Conservation (phyloP, 441 rosid species). For the Gossypium laxum region DNA sequence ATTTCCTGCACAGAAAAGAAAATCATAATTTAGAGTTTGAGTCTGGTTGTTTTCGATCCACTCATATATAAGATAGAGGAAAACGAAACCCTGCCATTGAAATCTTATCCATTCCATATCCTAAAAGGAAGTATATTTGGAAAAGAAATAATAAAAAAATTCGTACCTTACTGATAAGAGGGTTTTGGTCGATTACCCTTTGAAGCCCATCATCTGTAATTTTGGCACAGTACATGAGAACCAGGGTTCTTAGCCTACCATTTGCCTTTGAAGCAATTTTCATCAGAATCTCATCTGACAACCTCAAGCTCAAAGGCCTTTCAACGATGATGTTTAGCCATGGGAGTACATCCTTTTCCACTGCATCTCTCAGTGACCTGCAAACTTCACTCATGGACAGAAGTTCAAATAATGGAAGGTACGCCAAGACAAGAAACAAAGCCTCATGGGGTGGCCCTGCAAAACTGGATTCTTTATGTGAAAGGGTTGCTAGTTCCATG, state of each 20-base stretch:
- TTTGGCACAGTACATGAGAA: conserved; percentile 27
- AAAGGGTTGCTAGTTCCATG: background rate
- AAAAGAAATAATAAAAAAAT: background rate
- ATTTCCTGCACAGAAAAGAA: background rate
- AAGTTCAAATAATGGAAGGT: conserved; percentile 48
- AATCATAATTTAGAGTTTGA: background rate
- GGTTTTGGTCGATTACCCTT: conserved; percentile 33
- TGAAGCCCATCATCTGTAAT: conserved; percentile 43
- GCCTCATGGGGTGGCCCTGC: conserved; percentile 52
- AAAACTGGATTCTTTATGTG: background rate
- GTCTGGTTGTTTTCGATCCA: background rate
- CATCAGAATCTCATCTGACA: conserved; percentile 34
- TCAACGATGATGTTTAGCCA: conserved; percentile 38
- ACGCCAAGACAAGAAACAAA: conserved; percentile 43
- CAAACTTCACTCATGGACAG: conserved; percentile 37
- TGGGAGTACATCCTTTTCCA: conserved; percentile 28
- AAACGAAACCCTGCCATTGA: conserved; percentile 1
- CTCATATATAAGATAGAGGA: background rate
- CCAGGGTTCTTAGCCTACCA: conserved; percentile 35
- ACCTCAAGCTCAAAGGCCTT: conserved; percentile 28
- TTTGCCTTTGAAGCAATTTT: conserved; percentile 34
- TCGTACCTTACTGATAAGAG: conserved; percentile 35
- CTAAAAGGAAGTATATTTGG: background rate
- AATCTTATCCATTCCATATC: background rate
- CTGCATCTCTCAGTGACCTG: conserved; percentile 32